These are phyloP conservation scores for Sphaerobolus stellatus DNA, from an alignment of 1,284 basidiomycete genomes.

Conservation along the genomic window DNA sequence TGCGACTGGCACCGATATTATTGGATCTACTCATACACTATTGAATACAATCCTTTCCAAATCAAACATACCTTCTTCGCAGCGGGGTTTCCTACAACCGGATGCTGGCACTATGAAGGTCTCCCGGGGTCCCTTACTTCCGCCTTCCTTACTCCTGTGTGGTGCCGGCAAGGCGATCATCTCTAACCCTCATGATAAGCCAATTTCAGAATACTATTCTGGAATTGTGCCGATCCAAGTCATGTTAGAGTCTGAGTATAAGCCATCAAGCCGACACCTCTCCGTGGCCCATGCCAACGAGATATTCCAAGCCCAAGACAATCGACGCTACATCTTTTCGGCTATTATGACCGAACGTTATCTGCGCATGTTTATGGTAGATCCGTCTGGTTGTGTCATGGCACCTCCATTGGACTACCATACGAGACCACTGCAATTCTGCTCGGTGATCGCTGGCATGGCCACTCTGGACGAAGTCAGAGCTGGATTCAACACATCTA, in stretches of 20 bases:
- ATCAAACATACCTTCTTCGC: background rate
- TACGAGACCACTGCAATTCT: background rate
- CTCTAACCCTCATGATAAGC: background rate
- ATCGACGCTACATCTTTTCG: conserved; percentile 3
- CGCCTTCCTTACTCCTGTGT: background rate
- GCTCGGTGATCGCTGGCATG: background rate
- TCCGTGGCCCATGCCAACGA: conserved; percentile 6
- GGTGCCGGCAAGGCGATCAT: background rate
- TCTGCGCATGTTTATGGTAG: conserved; percentile 4
- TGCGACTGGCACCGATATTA: background rate
- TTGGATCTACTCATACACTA: background rate
- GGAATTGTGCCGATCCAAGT: conserved; percentile 4
- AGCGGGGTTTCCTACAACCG: background rate
- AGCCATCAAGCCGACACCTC: background rate
- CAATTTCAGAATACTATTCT: conserved; percentile 1
- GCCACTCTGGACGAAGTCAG: conserved; percentile 7
- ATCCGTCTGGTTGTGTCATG: background rate
- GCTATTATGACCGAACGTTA: background rate
- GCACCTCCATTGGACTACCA: conserved; percentile 1
- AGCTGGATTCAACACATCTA: conserved; percentile 7
- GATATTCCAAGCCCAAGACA: conserved; percentile 4
- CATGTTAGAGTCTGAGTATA: conserved; percentile 5
- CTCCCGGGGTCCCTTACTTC: background rate
- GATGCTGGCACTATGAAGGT: background rate
- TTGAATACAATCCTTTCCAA: background rate